These are phyloP conservation scores for Monilinia polystroma DNA, from an alignment of 2,329 filamentous ascomycete species.

Conservation along the genomic window DNA sequence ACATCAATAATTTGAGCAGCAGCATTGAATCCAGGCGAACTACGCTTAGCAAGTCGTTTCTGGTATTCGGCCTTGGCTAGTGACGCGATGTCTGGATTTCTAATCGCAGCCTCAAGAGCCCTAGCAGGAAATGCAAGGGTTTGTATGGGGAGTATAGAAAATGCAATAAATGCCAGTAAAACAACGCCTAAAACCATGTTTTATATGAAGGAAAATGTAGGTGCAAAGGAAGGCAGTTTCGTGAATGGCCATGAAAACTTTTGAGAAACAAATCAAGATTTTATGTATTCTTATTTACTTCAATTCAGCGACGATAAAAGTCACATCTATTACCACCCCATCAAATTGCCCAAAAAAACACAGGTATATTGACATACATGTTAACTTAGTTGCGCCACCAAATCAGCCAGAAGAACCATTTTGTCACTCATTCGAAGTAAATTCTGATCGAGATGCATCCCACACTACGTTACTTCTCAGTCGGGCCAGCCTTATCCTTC, in stretches of 20 bases:
- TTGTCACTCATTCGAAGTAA: background rate
- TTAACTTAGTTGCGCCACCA: background rate
- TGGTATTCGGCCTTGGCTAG: constrained; percentile 18
- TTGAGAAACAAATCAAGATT: background rate
- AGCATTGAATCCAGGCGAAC: constrained; percentile 23
- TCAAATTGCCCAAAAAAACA: background rate
- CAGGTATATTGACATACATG: background rate
- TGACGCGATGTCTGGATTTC: constrained; percentile 12
- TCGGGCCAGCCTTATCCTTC: constrained; percentile 12
- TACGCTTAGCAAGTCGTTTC: constrained; percentile 19
- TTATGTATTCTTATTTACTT: background rate
- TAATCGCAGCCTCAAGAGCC: constrained; percentile 23
- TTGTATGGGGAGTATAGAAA: constrained; percentile 1
- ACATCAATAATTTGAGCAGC: constrained; percentile 24
- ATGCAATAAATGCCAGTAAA: background rate
- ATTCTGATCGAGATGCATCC: constrained; percentile 4
- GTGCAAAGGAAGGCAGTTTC: background rate
- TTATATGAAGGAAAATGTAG: background rate
- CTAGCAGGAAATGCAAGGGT: constrained; percentile 10
- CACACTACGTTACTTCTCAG: background rate
- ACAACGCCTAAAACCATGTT: background rate
- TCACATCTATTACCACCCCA: background rate
- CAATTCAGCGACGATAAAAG: background rate
- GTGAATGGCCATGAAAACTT: background rate
- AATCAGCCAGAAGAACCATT: background rate